Evolutionary conservation across 768 basidiomycete species (phyloP).

Genomic region (Lactarius pseudohatsudake): DNA sequence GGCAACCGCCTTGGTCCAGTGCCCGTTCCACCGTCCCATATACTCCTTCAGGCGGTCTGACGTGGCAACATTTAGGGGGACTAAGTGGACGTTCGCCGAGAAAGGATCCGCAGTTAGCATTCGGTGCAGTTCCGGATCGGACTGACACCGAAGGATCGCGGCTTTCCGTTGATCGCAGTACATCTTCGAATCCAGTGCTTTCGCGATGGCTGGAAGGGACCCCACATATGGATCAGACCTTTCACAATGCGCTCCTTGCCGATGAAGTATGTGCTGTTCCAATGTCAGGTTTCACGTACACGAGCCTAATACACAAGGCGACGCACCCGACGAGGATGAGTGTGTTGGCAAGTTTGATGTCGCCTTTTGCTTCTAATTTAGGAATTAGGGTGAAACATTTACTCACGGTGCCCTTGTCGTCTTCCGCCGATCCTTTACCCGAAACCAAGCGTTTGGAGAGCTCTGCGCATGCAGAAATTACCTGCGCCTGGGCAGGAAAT

Average conservation of each 20-base stretch:
- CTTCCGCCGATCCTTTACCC: constrained; percentile 39
- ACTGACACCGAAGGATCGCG: constrained; percentile 79
- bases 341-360: constrained; percentile 40
- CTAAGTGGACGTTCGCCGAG: constrained; percentile 79
- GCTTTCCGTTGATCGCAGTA: constrained; percentile 88
- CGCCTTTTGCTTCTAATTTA: constrained; percentile 38
- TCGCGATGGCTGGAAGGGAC: constrained; percentile 66
- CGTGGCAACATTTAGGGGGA: constrained; percentile 73
- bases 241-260: constrained; percentile 98
- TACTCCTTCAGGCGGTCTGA: constrained; percentile 79
- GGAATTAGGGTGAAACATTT: constrained; percentile 47
- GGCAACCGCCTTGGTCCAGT: constrained; percentile 71
- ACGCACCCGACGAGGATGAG: constrained; percentile 75
- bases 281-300: background rate
- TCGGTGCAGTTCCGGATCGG: constrained; percentile 76
- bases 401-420: constrained; percentile 43
- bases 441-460: constrained; percentile 60
- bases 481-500: constrained; percentile 93
- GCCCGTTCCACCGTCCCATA: constrained; percentile 67
- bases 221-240: constrained; percentile 47
- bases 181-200: constrained; percentile 75
- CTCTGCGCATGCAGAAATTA: constrained; percentile 89
- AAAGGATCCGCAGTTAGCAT: constrained; percentile 76
- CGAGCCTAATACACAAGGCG: background rate
- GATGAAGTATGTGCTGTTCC: constrained; percentile 84